Conservation (phyloP, 2,329 filamentous ascomycete species). For the Herpotrichia juniperi region DNA sequence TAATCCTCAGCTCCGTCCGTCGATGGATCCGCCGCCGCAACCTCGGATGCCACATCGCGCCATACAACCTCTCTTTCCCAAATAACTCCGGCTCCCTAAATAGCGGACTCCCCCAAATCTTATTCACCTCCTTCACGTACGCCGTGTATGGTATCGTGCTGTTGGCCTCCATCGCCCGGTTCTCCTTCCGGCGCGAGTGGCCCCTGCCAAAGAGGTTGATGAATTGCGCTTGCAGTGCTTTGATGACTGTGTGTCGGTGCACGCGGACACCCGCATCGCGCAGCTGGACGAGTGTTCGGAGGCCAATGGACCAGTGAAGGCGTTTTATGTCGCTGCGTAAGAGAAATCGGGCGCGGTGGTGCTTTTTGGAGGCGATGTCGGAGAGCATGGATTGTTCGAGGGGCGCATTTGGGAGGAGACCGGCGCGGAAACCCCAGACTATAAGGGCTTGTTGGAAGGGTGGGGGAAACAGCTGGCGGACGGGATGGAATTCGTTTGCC, state of each 20-base stretch:
- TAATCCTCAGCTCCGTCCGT: constrained; percentile 8
- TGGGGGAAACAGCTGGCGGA: constrained; percentile 31
- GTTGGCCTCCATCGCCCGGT: constrained; percentile 28
- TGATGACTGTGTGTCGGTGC: constrained; percentile 29
- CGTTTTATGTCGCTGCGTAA: constrained; percentile 21
- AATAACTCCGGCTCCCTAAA: constrained; percentile 28
- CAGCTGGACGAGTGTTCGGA: constrained; percentile 33
- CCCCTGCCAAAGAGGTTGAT: constrained; percentile 37
- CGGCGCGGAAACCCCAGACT: constrained; percentile 41
- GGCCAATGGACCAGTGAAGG: constrained; percentile 34
- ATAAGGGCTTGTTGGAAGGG: constrained; percentile 37
- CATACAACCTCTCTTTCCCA: constrained; percentile 8
- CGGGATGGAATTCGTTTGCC: constrained; percentile 26
- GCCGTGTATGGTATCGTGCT: constrained; percentile 27
- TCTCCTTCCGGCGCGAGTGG: constrained; percentile 24
- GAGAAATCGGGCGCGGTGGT: constrained; percentile 29
- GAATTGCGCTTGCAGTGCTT: constrained; percentile 33
- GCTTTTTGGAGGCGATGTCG: constrained; percentile 23
- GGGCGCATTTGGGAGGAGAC: constrained; percentile 27
- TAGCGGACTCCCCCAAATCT: constrained; percentile 34
- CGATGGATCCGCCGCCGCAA: constrained; percentile 13
- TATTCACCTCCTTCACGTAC: constrained; percentile 35
- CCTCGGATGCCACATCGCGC: constrained; percentile 24
- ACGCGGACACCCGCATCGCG: constrained; percentile 35
- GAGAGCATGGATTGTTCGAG: constrained; percentile 32